Base-by-base conservation (phyloP, 805 yeast species). In the Jamesozyma hellenica region DNA sequence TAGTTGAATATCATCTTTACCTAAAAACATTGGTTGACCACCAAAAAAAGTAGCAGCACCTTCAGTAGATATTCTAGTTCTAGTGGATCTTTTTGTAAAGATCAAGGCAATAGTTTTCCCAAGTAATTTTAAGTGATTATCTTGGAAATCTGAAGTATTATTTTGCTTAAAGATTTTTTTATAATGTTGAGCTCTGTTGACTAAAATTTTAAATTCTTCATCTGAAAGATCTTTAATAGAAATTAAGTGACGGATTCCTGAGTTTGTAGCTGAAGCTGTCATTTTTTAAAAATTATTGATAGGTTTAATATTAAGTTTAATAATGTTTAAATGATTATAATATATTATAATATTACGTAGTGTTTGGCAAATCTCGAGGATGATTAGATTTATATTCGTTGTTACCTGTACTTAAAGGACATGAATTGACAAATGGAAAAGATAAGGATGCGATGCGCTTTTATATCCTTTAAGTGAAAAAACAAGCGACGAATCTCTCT, bases 11-110 rank as follows among this genome's bases (percentile, higher is more conserved):
- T 92, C 98, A 50, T 88, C 96, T 52, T 82, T 86, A 37, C 98
- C 97, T 49, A 92, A 69, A 55, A 92, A 92, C 92, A 92, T 82
- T 11, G 98, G 96, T 51, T 81, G 92, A 6, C 88, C 97, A 15
- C 97, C 97, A 49, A 90, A 82, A 58, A 82, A 87, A 2, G 83
- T 72, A 11, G 88, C 83, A 13, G 98, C 98, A 37, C 95, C 96
- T 60, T 92, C 98, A 10, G 88, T 72, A 18, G 96, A 86, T 29
- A 92, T 75, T 63, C 98, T 77, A 18, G 98, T 92, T 63, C 98
- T 75, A 18, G 98, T 92, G 6, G 96, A 85, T 62, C 98, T 77
- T 60, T 92, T 92, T 42, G 86, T 74, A 63, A 92, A 92, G 34
- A 92, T 60, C 53, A 92, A 63, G 0, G 96, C 86, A 19, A 85